phyloP scores from a whole-genome alignment of 371 early-diverging fungal species.

The Rhizopus sp. region DNA sequence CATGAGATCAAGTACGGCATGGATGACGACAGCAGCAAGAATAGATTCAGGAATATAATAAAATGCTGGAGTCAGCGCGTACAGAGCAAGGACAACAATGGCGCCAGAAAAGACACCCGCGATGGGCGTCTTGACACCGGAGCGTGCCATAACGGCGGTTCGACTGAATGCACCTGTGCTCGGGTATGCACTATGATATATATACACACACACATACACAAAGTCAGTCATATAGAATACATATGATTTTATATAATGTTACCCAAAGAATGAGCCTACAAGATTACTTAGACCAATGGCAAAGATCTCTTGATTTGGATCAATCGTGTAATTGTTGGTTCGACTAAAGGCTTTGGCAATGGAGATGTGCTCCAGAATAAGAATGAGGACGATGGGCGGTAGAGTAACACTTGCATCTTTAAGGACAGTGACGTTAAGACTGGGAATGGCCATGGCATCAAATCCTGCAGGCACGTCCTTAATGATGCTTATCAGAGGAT shows the following conservation, averaged over 20 bases:
- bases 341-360: constrained; percentile 74
- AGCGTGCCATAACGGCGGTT: constrained; percentile 78
- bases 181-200: constrained; percentile 66
- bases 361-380: constrained; percentile 82
- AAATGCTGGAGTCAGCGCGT: constrained; percentile 81
- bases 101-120: constrained; percentile 76
- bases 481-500: constrained; percentile 52
- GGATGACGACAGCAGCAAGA: constrained; percentile 81
- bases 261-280: constrained; percentile 79
- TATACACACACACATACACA: neutral
- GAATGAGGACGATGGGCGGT: constrained; percentile 66
- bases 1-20: constrained; percentile 64
- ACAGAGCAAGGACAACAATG: constrained; percentile 77
- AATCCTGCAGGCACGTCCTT: constrained; percentile 72
- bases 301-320: constrained; percentile 81
- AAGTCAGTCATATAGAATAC: neutral
- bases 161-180: constrained; percentile 90
- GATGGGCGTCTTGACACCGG: constrained; percentile 81
- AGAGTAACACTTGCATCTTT: constrained; percentile 45
- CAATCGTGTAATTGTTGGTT: constrained; percentile 52
- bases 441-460: constrained; percentile 55
- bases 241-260: constrained; percentile 2
- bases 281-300: constrained; percentile 85
- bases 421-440: constrained; percentile 38
- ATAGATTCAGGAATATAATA: constrained; percentile 83